These are phyloP conservation scores for Aulographum hederae DNA, from an alignment of 2,329 filamentous ascomycete species.

Conservation along the genomic window DNA sequence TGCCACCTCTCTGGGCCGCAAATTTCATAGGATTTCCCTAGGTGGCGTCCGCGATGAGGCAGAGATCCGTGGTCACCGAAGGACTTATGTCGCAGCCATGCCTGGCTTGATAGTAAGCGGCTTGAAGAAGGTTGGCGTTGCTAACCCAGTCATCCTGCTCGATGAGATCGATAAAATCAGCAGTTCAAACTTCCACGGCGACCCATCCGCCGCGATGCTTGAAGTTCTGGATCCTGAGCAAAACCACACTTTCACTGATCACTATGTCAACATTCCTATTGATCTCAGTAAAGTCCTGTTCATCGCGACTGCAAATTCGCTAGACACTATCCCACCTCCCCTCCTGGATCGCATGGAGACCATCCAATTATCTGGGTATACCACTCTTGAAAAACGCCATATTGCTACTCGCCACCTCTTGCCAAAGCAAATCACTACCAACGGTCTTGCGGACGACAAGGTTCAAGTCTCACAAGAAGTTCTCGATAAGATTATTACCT, in stretches of 20 bases:
- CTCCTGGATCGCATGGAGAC: conserved; percentile 94
- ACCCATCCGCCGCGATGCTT: conserved; percentile 92
- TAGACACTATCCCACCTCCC: conserved; percentile 90
- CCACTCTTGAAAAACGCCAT: conserved; percentile 88
- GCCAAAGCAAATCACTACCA: conserved; percentile 84
- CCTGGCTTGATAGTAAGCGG: conserved; percentile 88
- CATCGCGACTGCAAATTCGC: conserved; percentile 86
- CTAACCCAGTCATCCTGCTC: conserved; percentile 86
- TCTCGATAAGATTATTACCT: conserved; percentile 85
- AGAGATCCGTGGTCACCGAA: conserved; percentile 83
- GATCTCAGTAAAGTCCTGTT: conserved; percentile 94
- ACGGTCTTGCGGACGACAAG: conserved; percentile 62
- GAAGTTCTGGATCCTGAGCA: conserved; percentile 96
- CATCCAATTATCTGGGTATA: conserved; percentile 85
- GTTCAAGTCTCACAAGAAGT: conserved; percentile 66
- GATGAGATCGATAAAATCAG: conserved; percentile 98
- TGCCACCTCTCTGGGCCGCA: conserved; percentile 75
- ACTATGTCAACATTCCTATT: conserved; percentile 90
- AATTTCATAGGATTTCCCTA: conserved; percentile 93
- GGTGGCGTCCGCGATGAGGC: conserved; percentile 92
- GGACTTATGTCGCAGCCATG: conserved; percentile 98
- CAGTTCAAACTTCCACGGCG: conserved; percentile 77
- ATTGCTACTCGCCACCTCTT: conserved; percentile 89
- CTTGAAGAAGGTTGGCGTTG: conserved; percentile 83
- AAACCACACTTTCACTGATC: conserved; percentile 85